A percentile compares a stretch with the other conserved stretches of the same genome.
Conservation (phyloP, 495 filamentous ascomycete genomes). For the Bathelium albidoporum region DNA sequence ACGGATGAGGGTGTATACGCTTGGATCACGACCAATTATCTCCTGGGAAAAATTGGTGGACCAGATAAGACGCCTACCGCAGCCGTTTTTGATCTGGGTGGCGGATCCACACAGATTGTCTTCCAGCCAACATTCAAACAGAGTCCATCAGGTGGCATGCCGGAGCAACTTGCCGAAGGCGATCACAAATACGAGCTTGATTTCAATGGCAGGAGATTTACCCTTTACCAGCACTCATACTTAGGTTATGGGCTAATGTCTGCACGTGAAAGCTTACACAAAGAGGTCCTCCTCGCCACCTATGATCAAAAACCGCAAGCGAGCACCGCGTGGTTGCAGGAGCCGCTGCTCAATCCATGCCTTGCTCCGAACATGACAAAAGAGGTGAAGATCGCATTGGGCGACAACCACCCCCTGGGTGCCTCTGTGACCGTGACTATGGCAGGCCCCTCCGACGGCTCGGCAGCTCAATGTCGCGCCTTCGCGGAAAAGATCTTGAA, state of each 20-base stretch:
- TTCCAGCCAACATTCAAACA: slow-evolving; percentile 90
- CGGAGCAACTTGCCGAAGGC: slow-evolving; percentile 70
- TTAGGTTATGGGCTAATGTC: slow-evolving; percentile 95
- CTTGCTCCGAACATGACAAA: slow-evolving; percentile 68
- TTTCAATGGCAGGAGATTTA: slow-evolving; percentile 83
- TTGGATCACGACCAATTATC: slow-evolving; percentile 98
- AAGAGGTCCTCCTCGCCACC: slow-evolving; percentile 51
- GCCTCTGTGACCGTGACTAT: slow-evolving; percentile 61
- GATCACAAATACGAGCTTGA: slow-evolving; percentile 93
- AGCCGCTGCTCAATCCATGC: slow-evolving; percentile 76
- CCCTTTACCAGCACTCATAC: slow-evolving; percentile 97
- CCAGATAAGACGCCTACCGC: slow-evolving; percentile 83
- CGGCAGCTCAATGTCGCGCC: slow-evolving; percentile 77
- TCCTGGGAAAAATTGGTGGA: slow-evolving; percentile 92
- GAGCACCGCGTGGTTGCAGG: slow-evolving; percentile 46
- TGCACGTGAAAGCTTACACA: slow-evolving; percentile 77
- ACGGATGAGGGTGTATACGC: slow-evolving; percentile 96
- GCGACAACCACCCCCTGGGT: slow-evolving; percentile 51
- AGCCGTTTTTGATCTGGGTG: slow-evolving; percentile 90
- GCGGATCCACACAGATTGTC: slow-evolving; percentile 95
- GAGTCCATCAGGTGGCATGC: slow-evolving; percentile 65
- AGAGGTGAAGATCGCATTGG: slow-evolving; percentile 56
- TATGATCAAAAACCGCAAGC: slow-evolving; percentile 41
- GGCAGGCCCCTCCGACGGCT: slow-evolving; percentile 61
- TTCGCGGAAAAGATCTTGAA: slow-evolving; percentile 82